A percentile compares a stretch with the other conserved stretches of the same genome.
phyloP scores from a whole-genome alignment of 139 green algal species.

The Coccomyxa sp. region DNA sequence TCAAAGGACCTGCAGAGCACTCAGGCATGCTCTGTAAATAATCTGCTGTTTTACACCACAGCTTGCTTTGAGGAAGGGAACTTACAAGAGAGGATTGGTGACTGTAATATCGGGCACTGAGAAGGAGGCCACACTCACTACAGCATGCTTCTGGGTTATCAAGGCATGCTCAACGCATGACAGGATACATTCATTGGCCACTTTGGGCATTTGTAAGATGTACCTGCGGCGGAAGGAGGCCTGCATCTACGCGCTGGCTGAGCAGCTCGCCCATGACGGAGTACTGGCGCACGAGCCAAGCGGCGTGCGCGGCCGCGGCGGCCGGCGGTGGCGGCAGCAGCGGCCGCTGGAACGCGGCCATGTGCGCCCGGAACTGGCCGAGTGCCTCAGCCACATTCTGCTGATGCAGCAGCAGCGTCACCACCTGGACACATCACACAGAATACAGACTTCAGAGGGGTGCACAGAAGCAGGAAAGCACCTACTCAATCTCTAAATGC shows the following conservation, averaged over 20 bases:
- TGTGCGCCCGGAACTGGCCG: conserved; percentile 24
- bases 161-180: no score
- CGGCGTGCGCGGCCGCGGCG: conserved; percentile 3
- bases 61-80: no score
- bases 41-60: not conserved
- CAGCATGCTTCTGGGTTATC: no score
- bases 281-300: conserved; percentile 32
- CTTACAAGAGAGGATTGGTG: not conserved
- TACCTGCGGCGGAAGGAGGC: conserved; percentile 19
- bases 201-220: no score
- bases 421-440: conserved; percentile 13
- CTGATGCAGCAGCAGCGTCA: conserved; percentile 46
- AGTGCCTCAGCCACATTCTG: conserved; percentile 21
- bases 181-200: no score
- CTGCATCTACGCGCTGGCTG: conserved; percentile 14
- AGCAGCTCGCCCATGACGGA: conserved; percentile 37
- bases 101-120: not conserved
- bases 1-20: not conserved
- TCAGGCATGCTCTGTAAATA: not conserved
- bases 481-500: no score
- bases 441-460: not conserved
- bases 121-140: not conserved
- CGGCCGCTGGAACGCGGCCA: conserved; percentile 9
- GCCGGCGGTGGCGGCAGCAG: conserved; percentile 10
- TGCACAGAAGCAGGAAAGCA: not conserved